These are phyloP conservation scores for Nicotiana undulata DNA, from an alignment of 257 asterid species.

Conservation along the genomic window DNA sequence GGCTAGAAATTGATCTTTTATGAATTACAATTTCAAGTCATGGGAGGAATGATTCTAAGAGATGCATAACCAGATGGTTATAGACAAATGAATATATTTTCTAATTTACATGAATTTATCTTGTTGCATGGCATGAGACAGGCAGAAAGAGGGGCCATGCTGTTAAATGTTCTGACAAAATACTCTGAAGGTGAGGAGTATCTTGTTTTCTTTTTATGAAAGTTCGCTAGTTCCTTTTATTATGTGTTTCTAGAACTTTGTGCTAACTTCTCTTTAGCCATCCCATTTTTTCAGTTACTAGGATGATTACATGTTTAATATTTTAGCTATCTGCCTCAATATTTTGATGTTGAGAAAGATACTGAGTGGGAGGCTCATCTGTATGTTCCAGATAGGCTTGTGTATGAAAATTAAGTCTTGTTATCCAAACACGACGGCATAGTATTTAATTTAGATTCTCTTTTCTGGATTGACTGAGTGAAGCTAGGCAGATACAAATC, in stretches of 20 bases:
- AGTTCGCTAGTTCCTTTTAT: not conserved
- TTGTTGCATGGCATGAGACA: constrained; percentile 2
- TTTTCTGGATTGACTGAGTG: not conserved
- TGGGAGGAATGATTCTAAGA: not conserved
- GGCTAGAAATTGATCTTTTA: not conserved
- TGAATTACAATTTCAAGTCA: not conserved
- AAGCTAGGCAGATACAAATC: not conserved
- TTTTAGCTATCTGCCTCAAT: not conserved
- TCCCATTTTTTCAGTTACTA: not conserved
- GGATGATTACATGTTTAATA: not conserved
- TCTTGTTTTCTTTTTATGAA: not conserved
- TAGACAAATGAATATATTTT: not conserved
- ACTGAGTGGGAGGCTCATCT: not conserved
- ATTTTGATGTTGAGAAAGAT: not conserved
- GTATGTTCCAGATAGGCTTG: not conserved
- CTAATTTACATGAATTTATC: not conserved
- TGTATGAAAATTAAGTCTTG: not conserved
- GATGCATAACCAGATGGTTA: not conserved
- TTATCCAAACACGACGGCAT: not conserved
- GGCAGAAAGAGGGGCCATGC: constrained; percentile 87
- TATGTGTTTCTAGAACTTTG: not conserved
- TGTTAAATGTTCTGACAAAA: constrained; percentile 77
- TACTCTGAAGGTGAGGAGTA: constrained; percentile 65
- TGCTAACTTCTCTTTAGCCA: not conserved
- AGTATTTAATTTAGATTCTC: not conserved